Conservation (phyloP, 2,329 filamentous ascomycete species). For the Ceratocystis colombiana region DNA sequence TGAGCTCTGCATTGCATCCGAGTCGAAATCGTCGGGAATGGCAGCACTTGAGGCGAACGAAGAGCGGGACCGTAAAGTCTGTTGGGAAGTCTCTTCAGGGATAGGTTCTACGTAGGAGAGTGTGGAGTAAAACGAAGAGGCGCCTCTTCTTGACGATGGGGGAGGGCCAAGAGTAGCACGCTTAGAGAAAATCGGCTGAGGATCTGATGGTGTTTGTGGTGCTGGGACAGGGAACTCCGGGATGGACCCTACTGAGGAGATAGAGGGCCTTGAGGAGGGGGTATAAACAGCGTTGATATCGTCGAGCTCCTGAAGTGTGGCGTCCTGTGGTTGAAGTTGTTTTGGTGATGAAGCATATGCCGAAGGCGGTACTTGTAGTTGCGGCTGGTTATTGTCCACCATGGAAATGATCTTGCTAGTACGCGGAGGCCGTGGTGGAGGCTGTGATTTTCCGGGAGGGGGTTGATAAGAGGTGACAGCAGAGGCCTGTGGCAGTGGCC, state of each 20-base stretch:
- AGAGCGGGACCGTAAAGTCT: conserved; percentile 43
- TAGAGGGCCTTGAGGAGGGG: conserved; percentile 42
- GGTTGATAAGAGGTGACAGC: conserved; percentile 40
- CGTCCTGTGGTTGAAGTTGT: conserved; percentile 32
- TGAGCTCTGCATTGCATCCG: conserved; percentile 18
- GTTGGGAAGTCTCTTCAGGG: conserved; percentile 54
- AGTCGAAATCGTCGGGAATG: conserved; percentile 58
- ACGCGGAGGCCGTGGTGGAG: conserved; percentile 50
- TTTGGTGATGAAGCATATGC: conserved; percentile 14
- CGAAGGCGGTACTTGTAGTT: conserved; percentile 38
- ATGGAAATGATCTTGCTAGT: conserved; percentile 40
- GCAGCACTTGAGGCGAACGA: conserved; percentile 64
- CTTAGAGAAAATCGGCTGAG: conserved; percentile 34
- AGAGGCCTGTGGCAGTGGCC: conserved; percentile 31
- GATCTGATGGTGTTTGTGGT: conserved; percentile 25
- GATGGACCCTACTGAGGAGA: conserved; percentile 47
- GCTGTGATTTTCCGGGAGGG: conserved; percentile 39
- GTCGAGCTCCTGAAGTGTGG: conserved; percentile 33
- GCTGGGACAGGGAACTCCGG: conserved; percentile 44
- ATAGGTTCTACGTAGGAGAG: conserved; percentile 64
- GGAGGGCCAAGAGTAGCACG: conserved; percentile 50
- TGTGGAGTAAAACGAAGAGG: conserved; percentile 56
- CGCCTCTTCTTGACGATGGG: conserved; percentile 49
- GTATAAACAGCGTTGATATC: conserved; percentile 40
- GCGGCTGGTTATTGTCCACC: conserved; percentile 47